These are phyloP conservation scores for Kondoa subrosea DNA, from an alignment of 768 basidiomycete genomes.

Conservation along the genomic window DNA sequence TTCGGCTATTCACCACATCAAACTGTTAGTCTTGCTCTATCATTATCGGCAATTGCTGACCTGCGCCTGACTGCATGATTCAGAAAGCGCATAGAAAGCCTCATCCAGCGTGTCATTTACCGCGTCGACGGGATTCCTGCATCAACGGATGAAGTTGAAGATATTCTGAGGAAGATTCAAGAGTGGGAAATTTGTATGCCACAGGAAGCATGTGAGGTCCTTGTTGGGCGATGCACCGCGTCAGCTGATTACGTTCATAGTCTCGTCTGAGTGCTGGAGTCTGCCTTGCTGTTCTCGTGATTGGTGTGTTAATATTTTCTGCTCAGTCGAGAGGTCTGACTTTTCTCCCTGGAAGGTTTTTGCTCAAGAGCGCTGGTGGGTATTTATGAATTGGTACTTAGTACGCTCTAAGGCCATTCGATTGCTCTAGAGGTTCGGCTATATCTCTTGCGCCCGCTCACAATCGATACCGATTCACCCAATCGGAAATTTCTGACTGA, in stretches of 20 bases:
- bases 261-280: background rate
- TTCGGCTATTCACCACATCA: background rate
- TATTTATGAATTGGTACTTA: background rate
- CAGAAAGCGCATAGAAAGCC: constrained; percentile 1
- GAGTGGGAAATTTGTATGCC: background rate
- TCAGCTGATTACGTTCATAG: background rate
- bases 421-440: background rate
- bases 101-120: background rate
- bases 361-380: background rate
- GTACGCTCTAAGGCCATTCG: background rate
- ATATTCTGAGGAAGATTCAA: background rate
- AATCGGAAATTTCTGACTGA: background rate
- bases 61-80: no score
- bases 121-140: background rate
- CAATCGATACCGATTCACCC: background rate
- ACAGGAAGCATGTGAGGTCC: background rate
- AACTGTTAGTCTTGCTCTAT: no score
- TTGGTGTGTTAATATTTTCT: background rate
- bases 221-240: background rate
- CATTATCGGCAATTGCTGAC: no score
- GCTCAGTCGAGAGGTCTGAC: background rate
- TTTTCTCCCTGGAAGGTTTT: background rate
- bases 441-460: constrained; percentile 3
- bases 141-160: no score
- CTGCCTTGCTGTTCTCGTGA: background rate